phyloP scores from a whole-genome alignment of 352 stramenopile genomes.

The Pythium diclinum region DNA sequence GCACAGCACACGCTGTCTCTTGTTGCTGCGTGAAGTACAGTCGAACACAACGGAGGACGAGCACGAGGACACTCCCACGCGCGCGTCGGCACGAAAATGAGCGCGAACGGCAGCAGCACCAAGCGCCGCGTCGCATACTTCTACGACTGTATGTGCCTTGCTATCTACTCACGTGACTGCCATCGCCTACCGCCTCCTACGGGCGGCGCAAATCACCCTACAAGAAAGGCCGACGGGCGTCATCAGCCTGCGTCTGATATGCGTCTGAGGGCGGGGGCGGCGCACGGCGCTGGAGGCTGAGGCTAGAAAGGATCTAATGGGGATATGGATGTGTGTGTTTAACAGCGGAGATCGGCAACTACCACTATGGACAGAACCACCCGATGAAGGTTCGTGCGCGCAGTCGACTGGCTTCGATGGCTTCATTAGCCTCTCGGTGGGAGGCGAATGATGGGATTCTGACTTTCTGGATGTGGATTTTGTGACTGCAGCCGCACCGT shows the following conservation, averaged over 20 bases:
- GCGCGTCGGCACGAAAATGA: constrained; percentile 4
- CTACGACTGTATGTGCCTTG: constrained; percentile 69
- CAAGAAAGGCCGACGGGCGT: not conserved
- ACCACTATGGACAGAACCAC: constrained; percentile 96
- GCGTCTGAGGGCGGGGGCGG: too few species aligned
- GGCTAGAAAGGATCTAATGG: not conserved
- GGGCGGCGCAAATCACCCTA: too few species aligned
- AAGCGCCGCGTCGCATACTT: constrained; percentile 89
- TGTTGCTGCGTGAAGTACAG: constrained; percentile 24
- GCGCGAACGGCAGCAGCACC: constrained; percentile 24
- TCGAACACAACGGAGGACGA: constrained; percentile 16
- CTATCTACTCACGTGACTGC: not conserved
- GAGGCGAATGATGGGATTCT: not conserved
- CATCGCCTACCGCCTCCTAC: not conserved
- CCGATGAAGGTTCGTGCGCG: constrained; percentile 75
- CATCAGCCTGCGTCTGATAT: not conserved
- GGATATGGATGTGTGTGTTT: constrained; percentile 32
- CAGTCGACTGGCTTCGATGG: not conserved
- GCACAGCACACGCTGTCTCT: constrained; percentile 11
- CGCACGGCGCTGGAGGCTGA: too few species aligned
- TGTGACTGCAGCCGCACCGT: constrained; percentile 88
- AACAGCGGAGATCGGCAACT: constrained; percentile 97
- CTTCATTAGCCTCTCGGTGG: not conserved
- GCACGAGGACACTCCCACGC: not conserved
- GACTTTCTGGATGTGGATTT: not conserved